Percentiles rank a stretch among this genome's conserved stretches.
Conservation (phyloP, 202 grass and related monocot species). For the Eragrostis tef region DNA sequence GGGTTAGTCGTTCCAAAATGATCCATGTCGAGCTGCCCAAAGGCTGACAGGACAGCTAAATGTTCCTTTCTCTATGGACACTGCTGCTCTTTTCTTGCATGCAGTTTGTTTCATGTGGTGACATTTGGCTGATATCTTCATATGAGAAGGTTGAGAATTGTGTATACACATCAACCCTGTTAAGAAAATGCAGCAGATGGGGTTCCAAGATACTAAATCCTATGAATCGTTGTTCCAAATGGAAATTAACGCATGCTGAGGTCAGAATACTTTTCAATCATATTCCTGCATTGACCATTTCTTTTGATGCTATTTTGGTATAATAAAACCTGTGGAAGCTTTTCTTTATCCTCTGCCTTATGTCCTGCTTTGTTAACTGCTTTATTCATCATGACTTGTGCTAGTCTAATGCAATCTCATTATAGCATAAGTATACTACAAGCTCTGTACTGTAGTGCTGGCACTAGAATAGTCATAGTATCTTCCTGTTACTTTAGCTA, state of each 20-base stretch:
- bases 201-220: conserved; percentile 52
- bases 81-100: conserved; percentile 17
- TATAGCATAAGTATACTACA: background rate
- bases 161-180: conserved; percentile 86
- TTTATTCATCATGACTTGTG: background rate
- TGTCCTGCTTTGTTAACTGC: background rate
- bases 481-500: background rate
- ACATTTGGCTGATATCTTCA: conserved; percentile 80
- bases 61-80: no score
- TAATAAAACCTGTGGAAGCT: background rate
- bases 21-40: no score
- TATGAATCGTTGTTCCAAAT: conserved; percentile 48
- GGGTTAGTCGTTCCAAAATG: no score
- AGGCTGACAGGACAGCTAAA: no score
- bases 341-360: conserved; percentile 10
- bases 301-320: background rate
- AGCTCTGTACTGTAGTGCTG: conserved; percentile 8
- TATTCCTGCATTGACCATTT: background rate
- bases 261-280: conserved; percentile 44
- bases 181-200: conserved; percentile 68
- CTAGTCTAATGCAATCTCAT: background rate
- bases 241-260: conserved; percentile 82
- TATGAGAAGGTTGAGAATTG: conserved; percentile 97
- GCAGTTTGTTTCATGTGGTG: conserved; percentile 86
- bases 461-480: background rate